Conservation (phyloP, 139 green algal genomes). For the Coccomyxa sp. region DNA sequence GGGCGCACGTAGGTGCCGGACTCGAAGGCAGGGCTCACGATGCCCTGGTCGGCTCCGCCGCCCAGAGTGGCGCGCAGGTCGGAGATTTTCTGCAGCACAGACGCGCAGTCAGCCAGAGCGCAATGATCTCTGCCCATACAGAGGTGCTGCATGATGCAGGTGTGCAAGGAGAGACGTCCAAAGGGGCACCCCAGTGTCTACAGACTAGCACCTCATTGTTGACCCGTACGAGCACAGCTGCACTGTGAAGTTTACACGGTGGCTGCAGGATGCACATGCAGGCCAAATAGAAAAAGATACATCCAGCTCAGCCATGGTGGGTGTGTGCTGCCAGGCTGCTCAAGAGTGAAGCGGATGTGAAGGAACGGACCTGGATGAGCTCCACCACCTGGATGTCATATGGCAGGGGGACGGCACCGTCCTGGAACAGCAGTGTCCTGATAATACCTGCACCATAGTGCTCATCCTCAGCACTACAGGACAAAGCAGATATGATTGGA, state of each 20-base stretch:
- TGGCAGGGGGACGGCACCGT: neutral
- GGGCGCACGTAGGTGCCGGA: neutral
- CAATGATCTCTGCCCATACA: no score
- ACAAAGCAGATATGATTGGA: no score
- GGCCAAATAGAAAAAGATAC: no score
- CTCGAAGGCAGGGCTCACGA: neutral
- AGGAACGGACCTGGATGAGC: neutral
- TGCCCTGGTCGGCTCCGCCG: slow-evolving; percentile 21
- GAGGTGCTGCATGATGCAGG: no score
- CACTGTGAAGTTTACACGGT: no score
- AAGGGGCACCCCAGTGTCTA: no score
- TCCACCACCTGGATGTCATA: slow-evolving; percentile 3
- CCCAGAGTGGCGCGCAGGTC: slow-evolving; percentile 25
- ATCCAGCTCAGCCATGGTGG: neutral
- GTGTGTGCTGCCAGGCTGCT: neutral
- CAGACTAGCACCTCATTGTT: no score
- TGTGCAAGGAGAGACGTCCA: no score
- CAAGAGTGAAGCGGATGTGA: neutral
- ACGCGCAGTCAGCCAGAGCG: neutral
- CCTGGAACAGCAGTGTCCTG: slow-evolving; percentile 3
- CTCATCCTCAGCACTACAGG: neutral
- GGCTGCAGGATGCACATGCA: no score
- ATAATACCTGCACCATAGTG: neutral
- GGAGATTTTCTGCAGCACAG: slow-evolving; percentile 20
- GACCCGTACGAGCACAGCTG: no score